Evolutionary conservation across 83 land plant genomes (phyloP).

Genomic region (Picea abies): DNA sequence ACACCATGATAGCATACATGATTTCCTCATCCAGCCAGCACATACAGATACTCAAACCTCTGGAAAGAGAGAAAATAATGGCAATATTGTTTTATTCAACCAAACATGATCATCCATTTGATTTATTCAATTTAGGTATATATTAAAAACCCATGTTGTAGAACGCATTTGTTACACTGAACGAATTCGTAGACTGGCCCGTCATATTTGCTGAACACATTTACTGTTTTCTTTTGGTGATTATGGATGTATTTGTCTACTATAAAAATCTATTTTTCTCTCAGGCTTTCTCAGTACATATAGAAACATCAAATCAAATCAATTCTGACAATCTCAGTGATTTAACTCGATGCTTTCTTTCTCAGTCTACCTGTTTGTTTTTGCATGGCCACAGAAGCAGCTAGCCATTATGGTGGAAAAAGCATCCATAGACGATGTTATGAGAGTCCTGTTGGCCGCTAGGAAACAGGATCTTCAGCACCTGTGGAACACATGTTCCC

Average conservation of each 20-base stretch:
- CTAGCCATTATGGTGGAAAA: slow-evolving; percentile 87
- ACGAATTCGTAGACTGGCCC: too few relatives aligned
- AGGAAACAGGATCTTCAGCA: slow-evolving; percentile 83
- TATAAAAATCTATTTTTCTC: too few relatives aligned
- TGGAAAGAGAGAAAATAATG: not conserved
- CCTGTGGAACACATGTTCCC: slow-evolving; percentile 81
- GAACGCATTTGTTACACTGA: too few relatives aligned
- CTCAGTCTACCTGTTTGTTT: not conserved
- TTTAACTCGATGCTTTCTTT: too few relatives aligned
- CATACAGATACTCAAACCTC: not conserved
- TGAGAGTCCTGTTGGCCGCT: slow-evolving; percentile 84
- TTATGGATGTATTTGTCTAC: not conserved
- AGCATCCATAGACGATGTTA: slow-evolving; percentile 93
- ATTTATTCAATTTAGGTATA: not conserved
- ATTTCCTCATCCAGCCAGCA: too few relatives aligned
- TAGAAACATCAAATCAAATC: not conserved
- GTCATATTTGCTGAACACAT: too few relatives aligned
- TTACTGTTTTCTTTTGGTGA: not conserved
- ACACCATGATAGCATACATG: too few relatives aligned
- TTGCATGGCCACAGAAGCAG: slow-evolving; percentile 66
- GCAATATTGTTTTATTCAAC: not conserved
- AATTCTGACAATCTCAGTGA: not conserved
- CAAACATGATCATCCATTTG: not conserved
- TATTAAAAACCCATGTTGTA: too few relatives aligned
- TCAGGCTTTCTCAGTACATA: not conserved